phyloP scores from a whole-genome alignment of 1,284 basidiomycete genomes.

The Entoloma clypeatum region DNA sequence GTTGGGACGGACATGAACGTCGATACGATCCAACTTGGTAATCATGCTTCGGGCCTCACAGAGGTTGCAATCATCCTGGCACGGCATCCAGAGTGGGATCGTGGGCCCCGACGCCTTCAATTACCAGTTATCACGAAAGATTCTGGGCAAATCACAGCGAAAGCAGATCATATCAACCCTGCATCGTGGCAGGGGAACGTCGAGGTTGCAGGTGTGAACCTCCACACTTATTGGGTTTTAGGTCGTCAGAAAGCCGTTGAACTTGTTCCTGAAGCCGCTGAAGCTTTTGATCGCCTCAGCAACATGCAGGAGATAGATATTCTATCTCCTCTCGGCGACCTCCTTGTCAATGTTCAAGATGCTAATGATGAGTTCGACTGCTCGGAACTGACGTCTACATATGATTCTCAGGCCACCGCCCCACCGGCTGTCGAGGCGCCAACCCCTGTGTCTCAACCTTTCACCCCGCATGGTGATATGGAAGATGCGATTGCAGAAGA shows the following conservation, averaged over 20 bases:
- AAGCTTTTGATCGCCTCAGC: slow-evolving; percentile 1
- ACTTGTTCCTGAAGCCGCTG: neutral
- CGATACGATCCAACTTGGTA: slow-evolving; percentile 27
- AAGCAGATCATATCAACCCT: slow-evolving; percentile 23
- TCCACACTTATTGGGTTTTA: slow-evolving; percentile 17
- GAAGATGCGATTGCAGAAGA: slow-evolving; percentile 1
- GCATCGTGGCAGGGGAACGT: slow-evolving; percentile 21
- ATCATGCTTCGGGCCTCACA: slow-evolving; percentile 21
- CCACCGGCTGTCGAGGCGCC: neutral
- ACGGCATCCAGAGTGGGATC: slow-evolving; percentile 32
- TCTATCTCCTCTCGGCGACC: neutral
- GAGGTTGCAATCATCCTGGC: slow-evolving; percentile 28
- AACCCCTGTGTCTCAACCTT: slow-evolving; percentile 1
- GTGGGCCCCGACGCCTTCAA: slow-evolving; percentile 19
- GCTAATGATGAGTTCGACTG: slow-evolving; percentile 1
- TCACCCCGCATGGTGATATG: neutral
- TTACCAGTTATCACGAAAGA: slow-evolving; percentile 14
- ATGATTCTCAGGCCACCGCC: neutral
- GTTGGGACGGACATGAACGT: slow-evolving; percentile 30
- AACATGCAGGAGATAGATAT: neutral
- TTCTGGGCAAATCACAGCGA: slow-evolving; percentile 11
- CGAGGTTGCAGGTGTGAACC: slow-evolving; percentile 13
- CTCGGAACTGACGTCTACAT: neutral
- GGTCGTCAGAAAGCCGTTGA: slow-evolving; percentile 11
- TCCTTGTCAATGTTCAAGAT: slow-evolving; percentile 3